A percentile compares a stretch with the other conserved stretches of the same genome.
phyloP scores from a whole-genome alignment of 352 stramenopile species.

The Pythium oligandrum region DNA sequence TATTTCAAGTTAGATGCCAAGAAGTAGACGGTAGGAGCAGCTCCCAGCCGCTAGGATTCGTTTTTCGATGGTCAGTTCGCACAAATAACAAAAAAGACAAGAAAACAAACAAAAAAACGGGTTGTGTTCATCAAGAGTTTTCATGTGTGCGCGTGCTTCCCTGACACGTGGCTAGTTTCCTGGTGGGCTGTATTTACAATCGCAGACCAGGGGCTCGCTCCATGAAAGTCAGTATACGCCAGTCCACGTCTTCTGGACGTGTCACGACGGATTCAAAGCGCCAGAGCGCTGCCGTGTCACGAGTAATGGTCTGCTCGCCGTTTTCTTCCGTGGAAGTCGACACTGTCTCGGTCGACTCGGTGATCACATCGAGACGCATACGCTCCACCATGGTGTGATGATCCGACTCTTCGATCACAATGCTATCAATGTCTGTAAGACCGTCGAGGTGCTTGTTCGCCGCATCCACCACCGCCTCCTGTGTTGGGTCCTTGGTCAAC shows the following conservation, averaged over 20 bases:
- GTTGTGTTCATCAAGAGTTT: background rate
- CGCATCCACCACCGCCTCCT: background rate
- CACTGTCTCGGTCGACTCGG: slow-evolving; percentile 18
- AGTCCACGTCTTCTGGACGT: slow-evolving; percentile 49
- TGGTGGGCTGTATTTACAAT: background rate
- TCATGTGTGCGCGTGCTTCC: background rate
- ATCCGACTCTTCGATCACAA: slow-evolving; percentile 24
- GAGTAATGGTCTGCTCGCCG: slow-evolving; percentile 6
- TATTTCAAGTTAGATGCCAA: slow-evolving; percentile 89
- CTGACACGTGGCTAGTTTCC: slow-evolving; percentile 1
- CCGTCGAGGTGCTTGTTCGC: slow-evolving; percentile 5
- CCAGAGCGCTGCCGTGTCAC: slow-evolving; percentile 28
- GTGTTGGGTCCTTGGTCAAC: slow-evolving; percentile 10
- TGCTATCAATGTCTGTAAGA: slow-evolving; percentile 16
- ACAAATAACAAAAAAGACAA: no score
- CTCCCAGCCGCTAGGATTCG: background rate
- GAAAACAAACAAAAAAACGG: no score
- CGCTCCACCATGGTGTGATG: slow-evolving; percentile 22
- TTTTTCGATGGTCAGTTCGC: no score
- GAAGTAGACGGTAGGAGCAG: slow-evolving; percentile 11
- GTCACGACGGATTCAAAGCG: slow-evolving; percentile 61
- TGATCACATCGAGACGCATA: slow-evolving; percentile 19
- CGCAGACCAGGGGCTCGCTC: slow-evolving; percentile 7
- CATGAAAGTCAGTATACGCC: slow-evolving; percentile 44
- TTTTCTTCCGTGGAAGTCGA: slow-evolving; percentile 14